Base-by-base conservation (phyloP, 2,329 filamentous ascomycete species). In the Rutstroemia sp. region DNA sequence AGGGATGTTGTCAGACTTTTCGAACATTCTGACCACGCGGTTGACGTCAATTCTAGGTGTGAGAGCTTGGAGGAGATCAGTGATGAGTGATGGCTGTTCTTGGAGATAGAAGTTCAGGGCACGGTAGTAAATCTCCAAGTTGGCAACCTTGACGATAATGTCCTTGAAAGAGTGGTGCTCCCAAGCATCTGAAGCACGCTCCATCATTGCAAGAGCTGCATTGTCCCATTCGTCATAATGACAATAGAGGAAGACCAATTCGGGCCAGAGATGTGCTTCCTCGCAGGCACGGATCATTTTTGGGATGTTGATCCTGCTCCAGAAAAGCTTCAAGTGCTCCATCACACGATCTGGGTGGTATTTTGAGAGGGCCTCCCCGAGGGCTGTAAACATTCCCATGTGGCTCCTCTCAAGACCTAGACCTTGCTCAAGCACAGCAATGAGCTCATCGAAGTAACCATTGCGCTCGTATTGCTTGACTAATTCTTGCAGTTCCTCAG, bases 131-230 rank as follows among this genome's bases (percentile, higher is more conserved):
- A 99, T 99, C 75, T 99, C 95, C 68, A 99, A 76, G 75, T 99
- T 99, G 68, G 92, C 89, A 63, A 96, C 92, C 82, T 99, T 99
- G 75, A 96, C 85, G 57, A 96, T 81, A 51, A 95, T 97, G 70
- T 99, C 95, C 80, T 99, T 99, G 85, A 99, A 99, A 49, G 95
- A 94, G 72, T 96, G 91, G 75, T 99, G 94, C 73, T 99, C 95
- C 94, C 94, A 99, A 1, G 94, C 92, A 77, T 97, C 95, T 63
- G 95, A 87, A 12, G 94, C 89, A 65, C 91, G 89, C 78, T 99
- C 94, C 83, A 99, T 99, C 77, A 99, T 96, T 17, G 94, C 90
- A 54, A 99, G 81, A 48, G 92, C 91, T 46, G 94, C 94, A 69
- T 99, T 97, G 74, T 99, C 95, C 73, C 88, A 96, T 71, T 99